Percentiles rank a stretch among this genome's conserved stretches.
These are phyloP conservation scores for Davidsoniella virescens DNA, from an alignment of 2,329 filamentous ascomycete genomes.

Conservation along the genomic window DNA sequence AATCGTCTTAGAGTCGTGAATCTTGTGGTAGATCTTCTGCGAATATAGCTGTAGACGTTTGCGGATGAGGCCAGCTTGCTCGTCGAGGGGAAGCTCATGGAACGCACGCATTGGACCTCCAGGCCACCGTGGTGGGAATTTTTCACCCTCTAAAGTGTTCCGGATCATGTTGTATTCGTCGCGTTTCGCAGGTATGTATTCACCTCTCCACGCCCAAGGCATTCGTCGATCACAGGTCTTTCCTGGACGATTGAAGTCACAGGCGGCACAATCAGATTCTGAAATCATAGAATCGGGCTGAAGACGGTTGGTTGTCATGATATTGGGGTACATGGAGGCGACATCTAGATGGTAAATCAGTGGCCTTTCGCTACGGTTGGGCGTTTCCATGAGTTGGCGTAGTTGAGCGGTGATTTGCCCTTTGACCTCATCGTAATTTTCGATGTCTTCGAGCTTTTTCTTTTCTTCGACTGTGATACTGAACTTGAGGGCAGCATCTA, in stretches of 20 bases:
- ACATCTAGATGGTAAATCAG: conserved; percentile 97
- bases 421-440: conserved; percentile 73
- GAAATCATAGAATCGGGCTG: conserved; percentile 99
- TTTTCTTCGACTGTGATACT: conserved; percentile 73
- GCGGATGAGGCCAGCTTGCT: conserved; percentile 64
- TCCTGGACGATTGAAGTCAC: conserved; percentile 93
- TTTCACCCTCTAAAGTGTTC: conserved; percentile 78
- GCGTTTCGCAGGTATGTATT: conserved; percentile 86
- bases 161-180: conserved; percentile 99
- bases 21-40: conserved; percentile 99
- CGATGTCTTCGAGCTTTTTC: conserved; percentile 62
- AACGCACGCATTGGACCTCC: conserved; percentile 59
- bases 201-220: conserved; percentile 96
- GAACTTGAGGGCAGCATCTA: conserved; percentile 81
- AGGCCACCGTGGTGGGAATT: conserved; percentile 65
- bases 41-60: conserved; percentile 86
- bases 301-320: conserved; percentile 97
- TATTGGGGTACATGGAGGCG: conserved; percentile 98
- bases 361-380: conserved; percentile 69
- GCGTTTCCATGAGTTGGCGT: conserved; percentile 58
- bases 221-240: conserved; percentile 91
- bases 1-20: conserved; percentile 85
- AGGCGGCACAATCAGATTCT: conserved; percentile 89
- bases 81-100: conserved; percentile 63
- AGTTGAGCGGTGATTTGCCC: conserved; percentile 61